phyloP scores from a whole-genome alignment of 192 early-diverging fungal species.

The Coemansia sp. region DNA sequence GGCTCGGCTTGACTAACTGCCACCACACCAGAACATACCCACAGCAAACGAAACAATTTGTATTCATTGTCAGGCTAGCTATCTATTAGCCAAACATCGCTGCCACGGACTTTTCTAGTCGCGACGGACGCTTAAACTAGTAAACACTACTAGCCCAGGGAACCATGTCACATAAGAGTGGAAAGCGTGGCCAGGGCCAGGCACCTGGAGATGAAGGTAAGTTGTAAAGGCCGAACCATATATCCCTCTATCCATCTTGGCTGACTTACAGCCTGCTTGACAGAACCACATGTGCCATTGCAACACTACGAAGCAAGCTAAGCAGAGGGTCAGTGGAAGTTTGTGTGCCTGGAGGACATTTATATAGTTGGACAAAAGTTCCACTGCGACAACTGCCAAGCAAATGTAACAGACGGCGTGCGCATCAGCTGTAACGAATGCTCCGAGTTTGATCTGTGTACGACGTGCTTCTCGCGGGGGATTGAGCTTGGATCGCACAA shows the following conservation, averaged over 20 bases:
- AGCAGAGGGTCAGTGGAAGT: neutral
- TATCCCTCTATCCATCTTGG: neutral
- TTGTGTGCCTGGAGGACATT: neutral
- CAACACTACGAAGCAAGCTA: neutral
- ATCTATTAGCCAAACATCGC: neutral
- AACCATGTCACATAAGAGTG: slow-evolving; percentile 10
- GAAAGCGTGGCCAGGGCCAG: slow-evolving; percentile 16
- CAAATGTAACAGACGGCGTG: slow-evolving; percentile 86
- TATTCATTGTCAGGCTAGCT: neutral
- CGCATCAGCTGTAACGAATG: slow-evolving; percentile 84
- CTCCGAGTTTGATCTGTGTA: slow-evolving; percentile 90
- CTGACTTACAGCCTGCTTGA: neutral
- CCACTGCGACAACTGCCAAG: slow-evolving; percentile 85
- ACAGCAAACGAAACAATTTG: neutral
- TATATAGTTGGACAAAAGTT: slow-evolving; percentile 52
- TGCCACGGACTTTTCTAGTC: neutral
- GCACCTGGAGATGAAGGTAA: slow-evolving; percentile 41
- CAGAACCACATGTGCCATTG: neutral
- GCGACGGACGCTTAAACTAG: neutral
- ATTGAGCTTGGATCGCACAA: slow-evolving; percentile 77
- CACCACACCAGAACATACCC: neutral
- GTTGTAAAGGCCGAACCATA: neutral
- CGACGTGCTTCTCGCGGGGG: slow-evolving; percentile 88
- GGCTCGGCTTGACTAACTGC: neutral
- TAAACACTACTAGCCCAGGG: neutral